phyloP scores from a whole-genome alignment of 208 protist species.

The Phytomonas sp. region DNA sequence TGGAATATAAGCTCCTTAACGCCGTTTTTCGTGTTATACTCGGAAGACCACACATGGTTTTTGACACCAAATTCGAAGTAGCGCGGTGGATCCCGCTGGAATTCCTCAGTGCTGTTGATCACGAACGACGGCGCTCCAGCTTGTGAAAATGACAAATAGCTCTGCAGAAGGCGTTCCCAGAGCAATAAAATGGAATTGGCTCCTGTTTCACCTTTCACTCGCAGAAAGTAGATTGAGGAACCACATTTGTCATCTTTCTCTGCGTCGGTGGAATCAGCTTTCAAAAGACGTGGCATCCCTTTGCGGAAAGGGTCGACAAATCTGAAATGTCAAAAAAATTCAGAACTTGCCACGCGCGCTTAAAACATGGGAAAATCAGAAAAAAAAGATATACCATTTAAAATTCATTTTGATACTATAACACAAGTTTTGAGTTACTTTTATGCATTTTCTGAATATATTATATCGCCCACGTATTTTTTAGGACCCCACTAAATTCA shows the following conservation, averaged over 20 bases:
- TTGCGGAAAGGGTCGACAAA: background rate
- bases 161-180: conserved; percentile 23
- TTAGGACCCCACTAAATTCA: background rate
- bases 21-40: conserved; percentile 7
- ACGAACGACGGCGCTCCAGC: conserved; percentile 19
- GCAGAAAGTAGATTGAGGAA: background rate
- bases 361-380: background rate
- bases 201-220: conserved; percentile 9
- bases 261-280: background rate
- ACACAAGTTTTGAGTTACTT: background rate
- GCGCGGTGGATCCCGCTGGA: background rate
- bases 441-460: background rate
- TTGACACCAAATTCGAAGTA: background rate
- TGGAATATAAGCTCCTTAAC: conserved; percentile 50
- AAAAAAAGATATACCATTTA: background rate
- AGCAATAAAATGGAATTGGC: conserved; percentile 18
- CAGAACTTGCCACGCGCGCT: background rate
- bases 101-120: background rate
- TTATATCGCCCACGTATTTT: background rate
- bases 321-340: conserved; percentile 6
- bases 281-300: background rate
- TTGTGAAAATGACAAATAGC: conserved; percentile 22
- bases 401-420: background rate
- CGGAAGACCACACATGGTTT: conserved; percentile 24
- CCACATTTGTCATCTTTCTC: background rate